Percentiles rank a stretch among this genome's conserved stretches.
phyloP scores from a whole-genome alignment of 2,329 filamentous ascomycete genomes.

The Colletotrichum horii region DNA sequence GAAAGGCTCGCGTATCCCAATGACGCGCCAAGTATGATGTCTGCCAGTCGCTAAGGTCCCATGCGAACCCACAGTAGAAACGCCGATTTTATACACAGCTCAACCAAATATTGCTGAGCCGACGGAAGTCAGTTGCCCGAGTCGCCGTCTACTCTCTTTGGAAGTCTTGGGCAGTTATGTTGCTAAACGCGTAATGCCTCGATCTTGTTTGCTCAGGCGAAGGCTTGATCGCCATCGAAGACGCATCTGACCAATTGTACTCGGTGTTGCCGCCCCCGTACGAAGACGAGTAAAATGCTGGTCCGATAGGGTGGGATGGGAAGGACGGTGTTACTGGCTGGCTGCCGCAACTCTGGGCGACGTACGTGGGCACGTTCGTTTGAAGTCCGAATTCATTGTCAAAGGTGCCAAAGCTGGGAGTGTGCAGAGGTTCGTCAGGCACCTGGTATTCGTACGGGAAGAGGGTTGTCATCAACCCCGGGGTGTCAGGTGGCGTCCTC shows the following conservation, averaged over 20 bases:
- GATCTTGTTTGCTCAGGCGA: slow-evolving; percentile 33
- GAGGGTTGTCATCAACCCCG: slow-evolving; percentile 50
- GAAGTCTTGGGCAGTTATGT: slow-evolving; percentile 34
- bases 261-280: slow-evolving; percentile 44
- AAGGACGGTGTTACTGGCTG: slow-evolving; percentile 56
- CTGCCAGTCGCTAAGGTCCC: slow-evolving; percentile 6
- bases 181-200: slow-evolving; percentile 38
- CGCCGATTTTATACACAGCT: slow-evolving; percentile 3
- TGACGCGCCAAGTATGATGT: background rate
- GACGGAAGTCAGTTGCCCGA: background rate
- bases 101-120: background rate
- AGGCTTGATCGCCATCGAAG: slow-evolving; percentile 33
- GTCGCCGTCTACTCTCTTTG: slow-evolving; percentile 7
- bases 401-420: slow-evolving; percentile 50
- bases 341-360: slow-evolving; percentile 45
- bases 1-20: background rate
- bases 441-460: slow-evolving; percentile 42
- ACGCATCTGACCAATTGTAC: slow-evolving; percentile 57
- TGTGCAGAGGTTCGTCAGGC: slow-evolving; percentile 54
- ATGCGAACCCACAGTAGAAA: background rate
- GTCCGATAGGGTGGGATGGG: slow-evolving; percentile 44
- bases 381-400: slow-evolving; percentile 46
- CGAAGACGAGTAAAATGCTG: slow-evolving; percentile 45
- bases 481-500: slow-evolving; percentile 60
- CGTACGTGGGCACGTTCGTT: slow-evolving; percentile 47